phyloP scores from a whole-genome alignment of 768 basidiomycete genomes.

The Boletus subparvulus region DNA sequence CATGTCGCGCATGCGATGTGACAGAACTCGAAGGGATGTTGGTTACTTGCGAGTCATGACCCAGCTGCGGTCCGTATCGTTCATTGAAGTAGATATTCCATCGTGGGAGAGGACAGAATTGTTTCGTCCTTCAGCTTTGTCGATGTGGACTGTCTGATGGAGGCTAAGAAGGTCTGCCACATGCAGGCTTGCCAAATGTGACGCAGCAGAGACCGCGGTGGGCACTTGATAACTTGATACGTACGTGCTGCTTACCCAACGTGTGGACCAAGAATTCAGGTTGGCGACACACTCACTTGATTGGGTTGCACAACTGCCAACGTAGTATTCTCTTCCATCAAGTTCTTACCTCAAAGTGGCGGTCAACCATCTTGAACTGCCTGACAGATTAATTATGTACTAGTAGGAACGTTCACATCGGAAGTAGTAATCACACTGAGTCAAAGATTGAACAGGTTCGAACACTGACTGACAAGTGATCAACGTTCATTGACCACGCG shows the following conservation, averaged over 20 bases:
- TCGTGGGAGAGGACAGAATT: neutral
- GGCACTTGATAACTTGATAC: too few relatives aligned
- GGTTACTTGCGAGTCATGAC: neutral
- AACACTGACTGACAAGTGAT: too few relatives aligned
- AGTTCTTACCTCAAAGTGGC: neutral
- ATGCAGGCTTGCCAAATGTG: neutral
- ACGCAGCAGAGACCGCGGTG: neutral
- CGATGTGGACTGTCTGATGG: neutral
- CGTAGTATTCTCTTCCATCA: neutral
- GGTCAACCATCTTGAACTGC: neutral
- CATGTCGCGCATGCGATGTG: neutral
- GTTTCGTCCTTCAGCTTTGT: neutral
- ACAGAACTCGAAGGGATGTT: neutral
- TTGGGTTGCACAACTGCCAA: neutral
- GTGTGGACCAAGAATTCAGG: too few relatives aligned
- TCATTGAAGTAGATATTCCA: neutral
- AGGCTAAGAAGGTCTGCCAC: neutral
- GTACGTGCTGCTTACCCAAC: too few relatives aligned
- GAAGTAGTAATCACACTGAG: too few relatives aligned
- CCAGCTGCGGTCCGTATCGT: neutral
- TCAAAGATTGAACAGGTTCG: too few relatives aligned
- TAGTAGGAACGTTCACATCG: too few relatives aligned
- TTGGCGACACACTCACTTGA: too few relatives aligned
- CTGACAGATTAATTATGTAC: too few relatives aligned
- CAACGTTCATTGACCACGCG: too few relatives aligned